Evolutionary conservation across 345 rosid genomes (phyloP).

Genomic region (Citrus unshiu): DNA sequence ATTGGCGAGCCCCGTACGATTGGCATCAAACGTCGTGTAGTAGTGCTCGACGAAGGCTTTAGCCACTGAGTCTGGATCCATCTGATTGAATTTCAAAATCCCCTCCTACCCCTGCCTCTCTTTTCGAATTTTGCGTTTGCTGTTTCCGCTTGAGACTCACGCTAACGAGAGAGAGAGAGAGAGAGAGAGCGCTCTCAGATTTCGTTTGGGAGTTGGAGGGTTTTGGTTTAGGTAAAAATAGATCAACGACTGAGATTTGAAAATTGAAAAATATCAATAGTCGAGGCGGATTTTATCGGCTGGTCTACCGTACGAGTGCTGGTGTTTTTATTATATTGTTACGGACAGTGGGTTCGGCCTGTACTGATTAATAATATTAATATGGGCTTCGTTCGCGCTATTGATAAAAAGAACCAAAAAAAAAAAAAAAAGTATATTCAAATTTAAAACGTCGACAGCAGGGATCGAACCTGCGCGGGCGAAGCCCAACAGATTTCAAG

Average conservation of each 20-base stretch:
- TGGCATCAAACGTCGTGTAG: conserved; percentile 77
- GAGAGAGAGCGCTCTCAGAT: neutral
- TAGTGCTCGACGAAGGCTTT: conserved; percentile 94
- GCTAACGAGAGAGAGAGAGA: neutral
- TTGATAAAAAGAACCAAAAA: no score
- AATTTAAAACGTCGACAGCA: conserved; percentile 54
- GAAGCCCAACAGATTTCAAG: conserved; percentile 84
- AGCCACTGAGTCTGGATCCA: conserved; percentile 84
- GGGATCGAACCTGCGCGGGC: conserved; percentile 93
- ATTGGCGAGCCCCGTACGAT: conserved; percentile 54
- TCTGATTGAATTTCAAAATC: conserved; percentile 12
- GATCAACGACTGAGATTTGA: conserved; percentile 15
- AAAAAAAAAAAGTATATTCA: no score
- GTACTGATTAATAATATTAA: no score
- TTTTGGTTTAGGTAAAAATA: neutral
- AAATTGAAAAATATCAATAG: neutral
- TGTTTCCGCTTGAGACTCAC: conserved; percentile 18
- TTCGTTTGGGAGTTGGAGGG: neutral
- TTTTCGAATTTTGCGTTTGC: no score
- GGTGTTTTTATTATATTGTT: neutral
- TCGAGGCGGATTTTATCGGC: neutral
- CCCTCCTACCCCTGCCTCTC: no score
- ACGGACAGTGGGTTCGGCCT: no score
- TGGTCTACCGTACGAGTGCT: neutral
- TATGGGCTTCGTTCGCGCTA: no score